These are phyloP conservation scores for Aspergillus alliaceus DNA, from an alignment of 2,329 filamentous ascomycete genomes.

Conservation along the genomic window DNA sequence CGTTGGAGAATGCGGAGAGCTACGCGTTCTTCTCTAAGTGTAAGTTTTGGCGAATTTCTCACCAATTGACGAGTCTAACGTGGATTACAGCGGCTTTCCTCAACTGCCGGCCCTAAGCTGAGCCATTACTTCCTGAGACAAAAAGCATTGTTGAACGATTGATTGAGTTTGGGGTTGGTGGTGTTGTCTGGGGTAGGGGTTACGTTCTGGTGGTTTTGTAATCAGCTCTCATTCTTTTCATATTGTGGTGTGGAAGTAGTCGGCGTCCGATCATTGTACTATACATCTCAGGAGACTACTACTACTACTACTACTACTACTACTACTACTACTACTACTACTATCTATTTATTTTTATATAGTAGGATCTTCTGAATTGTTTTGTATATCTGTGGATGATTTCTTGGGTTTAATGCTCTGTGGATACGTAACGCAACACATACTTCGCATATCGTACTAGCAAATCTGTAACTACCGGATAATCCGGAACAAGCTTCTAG, in stretches of 20 bases:
- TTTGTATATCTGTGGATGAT: neutral
- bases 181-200: neutral
- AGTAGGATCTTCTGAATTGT: neutral
- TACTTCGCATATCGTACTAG: neutral
- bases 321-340: too few species aligned
- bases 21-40: conserved; percentile 6
- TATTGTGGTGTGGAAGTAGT: neutral
- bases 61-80: neutral
- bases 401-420: neutral
- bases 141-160: neutral
- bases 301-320: too few species aligned
- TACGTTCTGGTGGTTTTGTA: neutral
- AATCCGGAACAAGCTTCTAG: neutral
- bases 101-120: neutral
- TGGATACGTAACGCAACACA: neutral
- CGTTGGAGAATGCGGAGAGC: conserved; percentile 3
- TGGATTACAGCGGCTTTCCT: neutral
- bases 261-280: neutral
- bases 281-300: neutral
- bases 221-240: neutral
- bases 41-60: neutral
- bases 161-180: neutral
- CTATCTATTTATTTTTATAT: too few species aligned
- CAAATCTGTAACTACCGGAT: neutral
- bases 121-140: neutral